Evolutionary conservation across 805 yeast species (phyloP), one percentile per base, ranked within the genome.

Genomic region (Ogataea nakhonphanomensis): DNA sequence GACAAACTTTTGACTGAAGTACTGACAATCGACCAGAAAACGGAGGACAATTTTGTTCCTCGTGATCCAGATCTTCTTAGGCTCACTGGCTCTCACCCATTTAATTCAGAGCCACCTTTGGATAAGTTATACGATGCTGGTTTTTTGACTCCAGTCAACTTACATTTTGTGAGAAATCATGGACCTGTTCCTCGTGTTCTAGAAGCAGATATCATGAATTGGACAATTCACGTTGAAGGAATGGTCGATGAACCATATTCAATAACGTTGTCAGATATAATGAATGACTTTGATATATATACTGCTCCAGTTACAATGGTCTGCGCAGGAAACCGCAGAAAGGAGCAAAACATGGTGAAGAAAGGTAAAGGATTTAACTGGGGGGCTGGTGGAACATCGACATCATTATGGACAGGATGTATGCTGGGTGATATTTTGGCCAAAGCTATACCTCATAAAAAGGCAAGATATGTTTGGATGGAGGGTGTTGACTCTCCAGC

Each of bases 311-410:
- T 62, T 3, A 62, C 67, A 1, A 35, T 62, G n/a, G 57, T 58
- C 13, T 62, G 67, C 44, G 67, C 67, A 3, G 67, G 67, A 9
- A 62, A 62, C 35, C 52, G 67, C 35, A 51, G 66, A 32, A 61
- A 57, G 35, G 66, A 63, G 37, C 66, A 62, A 41, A 62, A 62
- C 35, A 44, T 59, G 51, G 68, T 58, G 10, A 55, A 54, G 27
- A 61, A 61, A 33, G 62, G 65, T 9, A 49, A 58, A 11, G 66
- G 66, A 8, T 63, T 63, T 45, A 61, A 58, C 36, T 63, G 67
- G 67, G 64, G 65, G n/a, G 50, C 65, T 1, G 62, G 57, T 7
- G 67, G 65, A 23, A 52, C 53, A 8, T 62, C 66, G 1, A 61
- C 63, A 7, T 53, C 65, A 1, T 37, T 63, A 25, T 63, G 66